Evolutionary conservation across 2,329 filamentous ascomycete genomes (phyloP).

Genomic region (Fusarium ramigenum): DNA sequence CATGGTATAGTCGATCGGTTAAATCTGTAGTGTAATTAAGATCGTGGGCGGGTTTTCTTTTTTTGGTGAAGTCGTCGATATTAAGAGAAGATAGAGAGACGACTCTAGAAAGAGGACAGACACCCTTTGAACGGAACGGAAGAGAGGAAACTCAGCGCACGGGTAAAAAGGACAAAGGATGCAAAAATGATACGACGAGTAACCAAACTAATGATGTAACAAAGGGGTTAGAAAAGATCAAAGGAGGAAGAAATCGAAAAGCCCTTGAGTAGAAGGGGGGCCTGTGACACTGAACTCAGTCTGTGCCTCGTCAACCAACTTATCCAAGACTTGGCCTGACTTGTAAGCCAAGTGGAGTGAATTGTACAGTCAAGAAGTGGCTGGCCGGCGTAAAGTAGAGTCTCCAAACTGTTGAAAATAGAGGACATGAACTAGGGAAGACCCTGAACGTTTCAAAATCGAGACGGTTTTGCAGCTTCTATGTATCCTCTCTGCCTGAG

Average conservation of each 20-base stretch:
- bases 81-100: constrained; percentile 1
- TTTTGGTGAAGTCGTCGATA: constrained; percentile 6
- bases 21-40: constrained; percentile 2
- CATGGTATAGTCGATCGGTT: constrained; percentile 27
- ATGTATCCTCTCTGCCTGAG: constrained; percentile 1
- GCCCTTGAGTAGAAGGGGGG: constrained; percentile 29
- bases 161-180: background rate
- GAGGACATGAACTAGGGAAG: constrained; percentile 1
- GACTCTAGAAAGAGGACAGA: constrained; percentile 6
- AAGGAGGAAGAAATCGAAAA: constrained; percentile 23
- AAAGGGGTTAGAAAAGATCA: constrained; percentile 24
- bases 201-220: constrained; percentile 21
- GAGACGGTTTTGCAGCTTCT: constrained; percentile 19
- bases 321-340: background rate
- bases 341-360: background rate
- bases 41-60: constrained; percentile 2
- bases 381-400: background rate
- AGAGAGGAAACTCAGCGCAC: constrained; percentile 13
- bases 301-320: constrained; percentile 19
- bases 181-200: background rate
- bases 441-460: constrained; percentile 11
- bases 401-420: background rate
- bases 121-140: constrained; percentile 9
- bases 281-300: constrained; percentile 19
- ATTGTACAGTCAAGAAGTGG: constrained; percentile 3